These are phyloP conservation scores for Colletotrichum sp. DNA, from an alignment of 2,329 filamentous ascomycete species.

Conservation along the genomic window DNA sequence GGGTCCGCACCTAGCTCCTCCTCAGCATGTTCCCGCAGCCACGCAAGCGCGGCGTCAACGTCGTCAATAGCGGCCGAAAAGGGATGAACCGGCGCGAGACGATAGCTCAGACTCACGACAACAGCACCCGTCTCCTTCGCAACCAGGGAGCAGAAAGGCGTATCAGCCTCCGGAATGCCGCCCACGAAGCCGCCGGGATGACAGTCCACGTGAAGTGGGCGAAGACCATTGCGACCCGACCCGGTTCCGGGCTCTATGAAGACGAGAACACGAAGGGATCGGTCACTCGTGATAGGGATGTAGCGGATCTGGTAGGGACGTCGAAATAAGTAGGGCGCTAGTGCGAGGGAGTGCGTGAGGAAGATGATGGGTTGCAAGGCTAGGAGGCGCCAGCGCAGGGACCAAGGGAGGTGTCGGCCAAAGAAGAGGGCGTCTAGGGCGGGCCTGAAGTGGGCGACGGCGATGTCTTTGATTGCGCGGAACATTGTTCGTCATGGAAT, in stretches of 20 bases:
- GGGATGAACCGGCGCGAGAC: conserved; percentile 54
- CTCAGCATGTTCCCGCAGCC: conserved; percentile 41
- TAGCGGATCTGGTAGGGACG: conserved; percentile 37
- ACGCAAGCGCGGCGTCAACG: conserved; percentile 46
- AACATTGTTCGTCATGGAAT: not conserved
- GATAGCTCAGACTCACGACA: conserved; percentile 55
- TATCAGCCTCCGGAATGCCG: conserved; percentile 44
- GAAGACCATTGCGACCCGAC: conserved; percentile 19
- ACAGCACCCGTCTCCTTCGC: conserved; percentile 45
- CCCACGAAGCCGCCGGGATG: conserved; percentile 50
- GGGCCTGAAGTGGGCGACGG: conserved; percentile 27
- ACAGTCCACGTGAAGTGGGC: conserved; percentile 49
- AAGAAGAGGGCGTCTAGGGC: conserved; percentile 39
- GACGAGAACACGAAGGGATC: conserved; percentile 36
- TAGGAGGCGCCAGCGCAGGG: conserved; percentile 47
- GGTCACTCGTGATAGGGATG: conserved; percentile 32
- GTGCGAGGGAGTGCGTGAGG: conserved; percentile 40
- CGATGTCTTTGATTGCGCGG: not conserved
- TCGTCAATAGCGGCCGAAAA: conserved; percentile 56
- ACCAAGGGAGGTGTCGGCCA: conserved; percentile 36
- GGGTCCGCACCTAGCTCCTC: conserved; percentile 40
- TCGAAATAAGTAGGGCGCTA: conserved; percentile 39
- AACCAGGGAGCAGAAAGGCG: conserved; percentile 36
- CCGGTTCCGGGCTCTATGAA: conserved; percentile 31
- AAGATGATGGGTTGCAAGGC: conserved; percentile 45